phyloP scores from a whole-genome alignment of 768 basidiomycete genomes.

The Boletus bicolor region DNA sequence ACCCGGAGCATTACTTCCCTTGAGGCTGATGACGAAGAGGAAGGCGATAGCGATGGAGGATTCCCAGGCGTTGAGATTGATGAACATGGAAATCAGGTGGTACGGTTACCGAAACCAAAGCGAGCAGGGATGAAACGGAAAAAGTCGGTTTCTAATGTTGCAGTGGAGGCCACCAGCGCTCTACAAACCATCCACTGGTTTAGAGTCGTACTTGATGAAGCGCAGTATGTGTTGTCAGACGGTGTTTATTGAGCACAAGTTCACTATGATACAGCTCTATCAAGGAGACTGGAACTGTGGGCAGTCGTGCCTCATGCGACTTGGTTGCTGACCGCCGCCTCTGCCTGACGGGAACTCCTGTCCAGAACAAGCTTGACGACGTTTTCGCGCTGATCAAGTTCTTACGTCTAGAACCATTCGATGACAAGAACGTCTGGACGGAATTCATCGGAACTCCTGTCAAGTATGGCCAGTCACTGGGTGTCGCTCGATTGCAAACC shows the following conservation, averaged over 20 bases:
- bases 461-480: constrained; percentile 86
- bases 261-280: constrained; percentile 63
- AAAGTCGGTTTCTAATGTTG: constrained; percentile 43
- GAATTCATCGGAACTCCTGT: constrained; percentile 91
- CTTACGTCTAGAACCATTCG: constrained; percentile 84
- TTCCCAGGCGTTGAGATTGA: constrained; percentile 63
- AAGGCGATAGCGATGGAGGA: constrained; percentile 61
- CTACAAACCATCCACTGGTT: constrained; percentile 97
- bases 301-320: constrained; percentile 92
- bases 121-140: constrained; percentile 67
- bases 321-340: constrained; percentile 89
- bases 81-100: constrained; percentile 59
- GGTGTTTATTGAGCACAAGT: neutral
- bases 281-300: constrained; percentile 93
- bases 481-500: constrained; percentile 89
- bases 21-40: constrained; percentile 68
- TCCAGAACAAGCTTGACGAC: constrained; percentile 99
- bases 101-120: constrained; percentile 62
- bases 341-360: constrained; percentile 96
- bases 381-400: constrained; percentile 97
- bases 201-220: constrained; percentile 88
- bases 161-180: constrained; percentile 62
- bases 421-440: constrained; percentile 91
- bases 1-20: constrained; percentile 54
- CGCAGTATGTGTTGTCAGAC: constrained; percentile 67